Evolutionary conservation across 441 rosid species (phyloP), one percentile per base, ranked within the genome.

Genomic region (Arabidopsis lyrata): DNA sequence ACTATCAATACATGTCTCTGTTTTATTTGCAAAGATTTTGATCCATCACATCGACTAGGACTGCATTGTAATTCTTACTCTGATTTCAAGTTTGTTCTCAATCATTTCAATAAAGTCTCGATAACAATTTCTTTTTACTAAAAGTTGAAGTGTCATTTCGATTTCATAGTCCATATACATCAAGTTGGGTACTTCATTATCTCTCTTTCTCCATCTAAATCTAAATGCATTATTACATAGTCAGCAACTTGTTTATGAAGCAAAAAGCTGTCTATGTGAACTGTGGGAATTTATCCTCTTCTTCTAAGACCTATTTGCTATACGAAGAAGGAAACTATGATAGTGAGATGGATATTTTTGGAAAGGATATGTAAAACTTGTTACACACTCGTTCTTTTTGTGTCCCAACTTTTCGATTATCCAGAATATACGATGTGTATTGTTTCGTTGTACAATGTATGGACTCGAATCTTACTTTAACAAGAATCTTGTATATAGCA

Each of bases 221-320:
- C 12, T 24, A 4, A 8, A 41, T 24, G 20, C 66, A 22, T 41
- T 24, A 41, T 15, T 61, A 41, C 35, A 61, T 12, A 41, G 50
- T 41, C 49, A 7, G 18, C 48, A 22, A 61, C 49, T 61, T 61
- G 66, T 39, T 29, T 60, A 60, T 42, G 35, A 60, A 38, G 49
- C 32, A 60, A 60, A 60, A 39, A 13, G 5, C 36, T 6, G 56
- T 22, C 13, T n/a, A 44, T 10, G 5, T 38, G 9, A 44, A 6
- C 18, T n/a, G 0, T n/a, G 18, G 4, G 42, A 44, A 56, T 39
- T 3, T n/a, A 73, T 42, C 86, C 79, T 88, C 90, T 44, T 80
- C 81, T 18, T 59, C 47, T 18, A 3, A 18, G 15, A 27, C 8
- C 9, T 34, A 16, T 2, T 22, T 5, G 27, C 8, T 15, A 2